phyloP scores from a whole-genome alignment of 768 basidiomycete genomes.

The Pisolithus tinctorius region DNA sequence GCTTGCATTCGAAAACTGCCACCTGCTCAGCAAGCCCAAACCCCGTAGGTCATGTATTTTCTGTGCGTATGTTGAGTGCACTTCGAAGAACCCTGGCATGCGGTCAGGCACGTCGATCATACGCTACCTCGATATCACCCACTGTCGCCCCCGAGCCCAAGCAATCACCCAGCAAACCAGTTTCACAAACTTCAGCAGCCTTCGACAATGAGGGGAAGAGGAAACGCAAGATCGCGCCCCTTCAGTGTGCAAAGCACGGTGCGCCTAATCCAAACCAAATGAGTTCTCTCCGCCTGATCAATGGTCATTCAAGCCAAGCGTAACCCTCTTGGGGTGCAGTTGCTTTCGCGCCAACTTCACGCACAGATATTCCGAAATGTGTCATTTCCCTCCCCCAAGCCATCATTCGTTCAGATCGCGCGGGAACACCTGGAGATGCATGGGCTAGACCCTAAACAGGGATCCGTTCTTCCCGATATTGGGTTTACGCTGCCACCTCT shows the following conservation, averaged over 20 bases:
- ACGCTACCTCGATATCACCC: conserved; percentile 3
- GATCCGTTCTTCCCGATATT: conserved; percentile 74
- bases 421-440: conserved; percentile 76
- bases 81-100: conserved; percentile 1
- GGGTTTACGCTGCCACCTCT: conserved; percentile 78
- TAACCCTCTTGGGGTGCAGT: conserved; percentile 90
- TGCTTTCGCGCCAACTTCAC: conserved; percentile 78
- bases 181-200: background rate
- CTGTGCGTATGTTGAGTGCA: conserved; percentile 8
- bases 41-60: background rate
- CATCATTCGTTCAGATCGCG: conserved; percentile 65
- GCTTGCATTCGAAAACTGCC: too few relatives aligned
- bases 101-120: conserved; percentile 3
- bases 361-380: conserved; percentile 72
- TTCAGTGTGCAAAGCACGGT: conserved; percentile 5
- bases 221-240: background rate
- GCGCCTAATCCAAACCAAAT: background rate
- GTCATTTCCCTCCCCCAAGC: conserved; percentile 55
- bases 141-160: background rate
- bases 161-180: background rate
- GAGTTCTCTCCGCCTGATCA: background rate
- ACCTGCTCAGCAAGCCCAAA: too few relatives aligned
- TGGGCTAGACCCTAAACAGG: conserved; percentile 71
- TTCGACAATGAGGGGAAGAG: background rate
- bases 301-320: conserved; percentile 40